Evolutionary conservation across 148 eudicot species (phyloP).

Genomic region (Rheum nobile): DNA sequence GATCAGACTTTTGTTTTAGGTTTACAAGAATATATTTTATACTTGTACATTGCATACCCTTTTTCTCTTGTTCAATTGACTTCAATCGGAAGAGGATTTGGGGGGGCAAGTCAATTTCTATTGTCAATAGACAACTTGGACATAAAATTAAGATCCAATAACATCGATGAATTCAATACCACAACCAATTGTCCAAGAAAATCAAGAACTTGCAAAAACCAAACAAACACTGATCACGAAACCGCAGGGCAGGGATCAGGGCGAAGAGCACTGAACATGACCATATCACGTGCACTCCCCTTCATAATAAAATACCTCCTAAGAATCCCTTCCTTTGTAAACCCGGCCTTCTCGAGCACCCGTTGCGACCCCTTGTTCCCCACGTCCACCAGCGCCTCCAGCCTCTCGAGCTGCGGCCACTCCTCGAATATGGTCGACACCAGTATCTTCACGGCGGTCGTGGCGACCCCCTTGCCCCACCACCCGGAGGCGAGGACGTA

Average conservation of each 20-base stretch:
- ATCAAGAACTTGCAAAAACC: not conserved
- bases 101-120: too few relatives aligned
- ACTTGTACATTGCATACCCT: too few relatives aligned
- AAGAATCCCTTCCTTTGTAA: constrained; percentile 35
- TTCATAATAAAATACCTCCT: constrained; percentile 29
- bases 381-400: constrained; percentile 42
- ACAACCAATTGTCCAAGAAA: not conserved
- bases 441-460: constrained; percentile 28
- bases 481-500: constrained; percentile 29
- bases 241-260: not conserved
- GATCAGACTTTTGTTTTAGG: too few relatives aligned
- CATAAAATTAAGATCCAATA: too few relatives aligned
- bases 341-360: constrained; percentile 45
- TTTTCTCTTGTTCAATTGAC: too few relatives aligned
- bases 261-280: constrained; percentile 33
- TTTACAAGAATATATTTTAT: too few relatives aligned
- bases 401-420: constrained; percentile 39
- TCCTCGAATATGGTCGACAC: constrained; percentile 24
- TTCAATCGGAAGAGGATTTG: too few relatives aligned
- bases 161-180: too few relatives aligned
- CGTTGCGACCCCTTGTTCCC: constrained; percentile 35
- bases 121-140: too few relatives aligned
- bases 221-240: not conserved
- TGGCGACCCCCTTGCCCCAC: constrained; percentile 50
- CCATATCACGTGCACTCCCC: constrained; percentile 31